Base-by-base conservation (phyloP, 306 rosid genomes). In the Styphnolobium japonicum region DNA sequence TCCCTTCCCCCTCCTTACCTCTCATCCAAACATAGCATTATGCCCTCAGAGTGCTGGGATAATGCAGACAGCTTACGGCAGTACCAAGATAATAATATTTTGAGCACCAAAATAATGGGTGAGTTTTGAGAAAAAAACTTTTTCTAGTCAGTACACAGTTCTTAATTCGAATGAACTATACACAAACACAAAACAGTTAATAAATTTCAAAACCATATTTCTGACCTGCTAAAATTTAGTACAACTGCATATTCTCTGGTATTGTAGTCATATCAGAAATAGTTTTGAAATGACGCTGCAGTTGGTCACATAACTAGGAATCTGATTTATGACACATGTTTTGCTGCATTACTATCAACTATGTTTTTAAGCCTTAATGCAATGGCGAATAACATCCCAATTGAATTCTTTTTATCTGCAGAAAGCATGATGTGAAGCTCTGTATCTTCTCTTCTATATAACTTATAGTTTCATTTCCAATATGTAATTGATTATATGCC, bases 251-350 rank as follows among this genome's bases (percentile, higher is more conserved):
- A 62, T 79, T 40, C 53, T 67, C 61, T 65, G 81, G 29, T 56
- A 16, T 39, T 40, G 66, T 39, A 27, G 68, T 51, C 63, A 51
- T 29, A 49, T 78, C 19, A 25, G 76, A 34, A 45, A 57, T 58
- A 68, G 55, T 52, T 75, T 75, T 61, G 39, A 45, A 73, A 55
- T 71, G 52, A 63, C 61, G 9, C 56, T 63, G 61, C 46, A 68
- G 67, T 34, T 75, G 58, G 71, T 67, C 39, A 55, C 71, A 60
- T 68, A 29, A 71, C 42, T 36, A 46, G 71, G 71, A 80, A 69
- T 60, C 51, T 45, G 33, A 42, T 67, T 34, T 75, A 51, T 73
- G 52, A 10, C 18, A 10, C 16, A 10, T 73, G 39, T 51, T 22
- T 55, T 74, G 55, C 67, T 55, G 60, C 40, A 22, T 63, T 53